A percentile compares a stretch with the other conserved stretches of the same genome.
phyloP scores from a whole-genome alignment of 257 asterid species.

The Fraxinus cuspidata region DNA sequence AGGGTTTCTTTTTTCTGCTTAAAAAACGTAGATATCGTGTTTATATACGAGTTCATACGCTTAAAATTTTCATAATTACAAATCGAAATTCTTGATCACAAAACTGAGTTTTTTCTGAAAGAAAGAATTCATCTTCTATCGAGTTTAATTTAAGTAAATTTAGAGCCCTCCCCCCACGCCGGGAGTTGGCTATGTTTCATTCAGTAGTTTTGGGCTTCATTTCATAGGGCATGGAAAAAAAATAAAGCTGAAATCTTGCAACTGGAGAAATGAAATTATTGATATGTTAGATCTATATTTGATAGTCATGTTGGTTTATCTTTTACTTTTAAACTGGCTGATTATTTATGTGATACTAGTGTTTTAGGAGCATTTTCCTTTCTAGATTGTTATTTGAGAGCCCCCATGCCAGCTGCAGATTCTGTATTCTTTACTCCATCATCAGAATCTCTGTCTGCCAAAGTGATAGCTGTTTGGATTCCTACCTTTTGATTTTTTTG shows the following conservation, averaged over 20 bases:
- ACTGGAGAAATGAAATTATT: not conserved
- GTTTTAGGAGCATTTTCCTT: not conserved
- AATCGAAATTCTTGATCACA: not conserved
- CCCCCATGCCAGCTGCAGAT: not conserved
- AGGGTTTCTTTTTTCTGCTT: not conserved
- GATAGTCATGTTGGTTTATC: not conserved
- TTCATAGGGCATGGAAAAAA: not conserved
- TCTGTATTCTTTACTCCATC: not conserved
- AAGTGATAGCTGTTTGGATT: not conserved
- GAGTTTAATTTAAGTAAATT: not conserved
- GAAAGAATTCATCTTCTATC: not conserved
- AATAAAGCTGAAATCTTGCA: not conserved
- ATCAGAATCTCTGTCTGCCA: not conserved
- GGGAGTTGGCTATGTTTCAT: not conserved
- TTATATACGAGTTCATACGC: not conserved
- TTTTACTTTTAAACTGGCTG: not conserved
- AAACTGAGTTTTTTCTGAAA: not conserved
- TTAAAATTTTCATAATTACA: not conserved
- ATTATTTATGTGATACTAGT: not conserved
- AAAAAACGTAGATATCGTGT: not conserved
- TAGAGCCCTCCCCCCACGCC: not conserved
- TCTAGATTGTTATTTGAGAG: not conserved
- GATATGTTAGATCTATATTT: constrained; percentile 8
- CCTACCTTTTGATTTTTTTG: not conserved
- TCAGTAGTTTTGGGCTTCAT: not conserved